Evolutionary conservation across 139 green algal species (phyloP).

Genomic region (Gonium pectorale): DNA sequence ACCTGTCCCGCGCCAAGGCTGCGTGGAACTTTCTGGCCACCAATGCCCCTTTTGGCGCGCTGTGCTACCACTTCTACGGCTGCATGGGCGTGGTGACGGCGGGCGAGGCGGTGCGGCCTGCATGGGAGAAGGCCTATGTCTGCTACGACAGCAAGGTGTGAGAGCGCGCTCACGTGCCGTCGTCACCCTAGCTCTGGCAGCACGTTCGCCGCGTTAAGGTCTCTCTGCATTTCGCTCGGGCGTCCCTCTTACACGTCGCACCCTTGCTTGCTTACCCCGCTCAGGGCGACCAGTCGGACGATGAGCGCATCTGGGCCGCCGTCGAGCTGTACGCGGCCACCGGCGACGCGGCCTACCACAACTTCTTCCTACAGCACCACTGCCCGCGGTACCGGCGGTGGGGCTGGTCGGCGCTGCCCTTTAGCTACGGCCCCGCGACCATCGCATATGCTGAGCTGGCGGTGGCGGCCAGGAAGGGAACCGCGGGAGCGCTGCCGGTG

Average conservation of each 20-base stretch:
- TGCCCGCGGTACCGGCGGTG: constrained; percentile 28
- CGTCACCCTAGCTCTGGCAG: too few relatives aligned
- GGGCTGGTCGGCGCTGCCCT: constrained; percentile 39
- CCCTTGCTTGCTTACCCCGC: not conserved
- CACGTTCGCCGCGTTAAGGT: too few relatives aligned
- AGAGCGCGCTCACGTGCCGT: too few relatives aligned
- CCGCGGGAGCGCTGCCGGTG: not conserved
- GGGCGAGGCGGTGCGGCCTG: not conserved
- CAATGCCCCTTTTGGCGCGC: constrained; percentile 6
- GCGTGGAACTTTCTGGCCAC: constrained; percentile 30
- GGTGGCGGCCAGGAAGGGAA: not conserved
- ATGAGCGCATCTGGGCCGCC: constrained; percentile 44
- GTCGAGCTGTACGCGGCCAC: constrained; percentile 46
- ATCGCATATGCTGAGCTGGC: constrained; percentile 34
- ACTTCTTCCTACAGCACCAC: constrained; percentile 15
- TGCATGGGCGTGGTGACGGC: not conserved
- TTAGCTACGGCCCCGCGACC: constrained; percentile 40
- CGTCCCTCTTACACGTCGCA: too few relatives aligned
- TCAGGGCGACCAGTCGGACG: constrained; percentile 33
- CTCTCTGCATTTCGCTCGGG: too few relatives aligned
- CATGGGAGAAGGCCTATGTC: constrained; percentile 10
- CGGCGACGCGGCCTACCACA: constrained; percentile 25
- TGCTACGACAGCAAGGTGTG: constrained; percentile 30
- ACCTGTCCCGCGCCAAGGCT: not conserved
- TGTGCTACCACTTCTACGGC: constrained; percentile 48